Conservation (phyloP, 805 yeast species). For the Metschnikowia sp. region DNA sequence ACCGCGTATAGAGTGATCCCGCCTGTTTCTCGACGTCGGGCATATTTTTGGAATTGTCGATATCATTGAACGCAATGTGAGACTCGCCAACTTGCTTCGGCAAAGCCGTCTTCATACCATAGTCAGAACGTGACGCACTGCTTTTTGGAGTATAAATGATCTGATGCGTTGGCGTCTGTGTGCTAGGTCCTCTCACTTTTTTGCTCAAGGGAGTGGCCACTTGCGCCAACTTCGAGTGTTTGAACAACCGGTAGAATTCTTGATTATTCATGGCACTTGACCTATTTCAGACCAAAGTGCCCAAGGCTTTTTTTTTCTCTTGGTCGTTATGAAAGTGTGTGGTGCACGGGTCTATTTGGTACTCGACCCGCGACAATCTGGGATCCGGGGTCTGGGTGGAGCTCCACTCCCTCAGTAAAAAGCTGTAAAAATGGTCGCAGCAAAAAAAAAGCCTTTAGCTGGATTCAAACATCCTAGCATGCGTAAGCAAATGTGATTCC, state of each 20-base stretch:
- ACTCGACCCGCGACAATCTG: no score
- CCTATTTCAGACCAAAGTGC: no score
- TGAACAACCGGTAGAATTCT: conserved; percentile 27
- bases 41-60: conserved; percentile 64
- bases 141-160: conserved; percentile 66
- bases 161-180: conserved; percentile 62
- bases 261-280: conserved; percentile 12
- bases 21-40: conserved; percentile 68
- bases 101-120: conserved; percentile 69
- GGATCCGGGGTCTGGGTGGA: no score
- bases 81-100: conserved; percentile 61
- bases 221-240: conserved; percentile 41
- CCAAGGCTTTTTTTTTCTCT: no score
- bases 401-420: background rate
- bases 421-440: background rate
- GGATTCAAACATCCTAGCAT: conserved; percentile 29
- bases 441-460: background rate
- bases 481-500: conserved; percentile 66
- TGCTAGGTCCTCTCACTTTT: conserved; percentile 27
- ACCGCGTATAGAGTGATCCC: conserved; percentile 56
- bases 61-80: conserved; percentile 58
- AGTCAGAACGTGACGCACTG: conserved; percentile 63
- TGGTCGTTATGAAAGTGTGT: no score
- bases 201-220: conserved; percentile 41
- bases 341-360: no score